Percentiles rank a stretch among this genome's conserved stretches.
Conservation (phyloP, 1,139 yeast genomes). For the Blastobotrys capitulatus region DNA sequence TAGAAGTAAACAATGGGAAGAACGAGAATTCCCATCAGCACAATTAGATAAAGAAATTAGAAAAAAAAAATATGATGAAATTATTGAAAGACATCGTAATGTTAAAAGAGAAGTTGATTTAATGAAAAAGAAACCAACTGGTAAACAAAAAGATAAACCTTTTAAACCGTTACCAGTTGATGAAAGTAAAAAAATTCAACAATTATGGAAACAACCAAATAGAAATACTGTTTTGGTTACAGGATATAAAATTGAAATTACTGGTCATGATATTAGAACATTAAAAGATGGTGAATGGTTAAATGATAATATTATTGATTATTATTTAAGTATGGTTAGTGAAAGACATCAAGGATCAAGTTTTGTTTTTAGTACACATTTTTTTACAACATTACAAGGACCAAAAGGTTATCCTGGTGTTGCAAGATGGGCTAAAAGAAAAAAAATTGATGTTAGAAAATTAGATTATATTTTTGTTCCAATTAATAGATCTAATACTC, state of each 20-base stretch:
- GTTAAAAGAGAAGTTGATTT: constrained; percentile 17
- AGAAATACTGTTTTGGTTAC: constrained; percentile 36
- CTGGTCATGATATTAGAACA: constrained; percentile 63
- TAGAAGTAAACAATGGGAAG: constrained; percentile 9
- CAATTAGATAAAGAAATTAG: constrained; percentile 7
- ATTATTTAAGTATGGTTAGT: constrained; percentile 60
- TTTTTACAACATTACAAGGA: constrained; percentile 60
- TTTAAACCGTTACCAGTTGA: constrained; percentile 29
- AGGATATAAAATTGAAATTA: constrained; percentile 53
- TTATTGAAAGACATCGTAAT: constrained; percentile 17
- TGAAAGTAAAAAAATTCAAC: constrained; percentile 36
- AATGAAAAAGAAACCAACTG: constrained; percentile 2
- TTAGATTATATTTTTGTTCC: constrained; percentile 73
- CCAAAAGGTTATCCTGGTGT: constrained; percentile 77
- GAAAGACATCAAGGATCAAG: constrained; percentile 39
- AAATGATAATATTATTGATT: constrained; percentile 86
- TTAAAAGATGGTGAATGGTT: constrained; percentile 73
- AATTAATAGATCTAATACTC: constrained; percentile 72
- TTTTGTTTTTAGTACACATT: constrained; percentile 83
- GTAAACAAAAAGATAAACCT: constrained; percentile 12
- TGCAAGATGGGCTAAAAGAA: constrained; percentile 83
- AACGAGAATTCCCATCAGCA: constrained; percentile 7
- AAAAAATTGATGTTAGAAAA: constrained; percentile 61
- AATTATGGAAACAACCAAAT: constrained; percentile 36
- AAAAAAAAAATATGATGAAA: constrained; percentile 15